phyloP scores from a whole-genome alignment of 305 asterid species.

The Fraxinus floribunda region DNA sequence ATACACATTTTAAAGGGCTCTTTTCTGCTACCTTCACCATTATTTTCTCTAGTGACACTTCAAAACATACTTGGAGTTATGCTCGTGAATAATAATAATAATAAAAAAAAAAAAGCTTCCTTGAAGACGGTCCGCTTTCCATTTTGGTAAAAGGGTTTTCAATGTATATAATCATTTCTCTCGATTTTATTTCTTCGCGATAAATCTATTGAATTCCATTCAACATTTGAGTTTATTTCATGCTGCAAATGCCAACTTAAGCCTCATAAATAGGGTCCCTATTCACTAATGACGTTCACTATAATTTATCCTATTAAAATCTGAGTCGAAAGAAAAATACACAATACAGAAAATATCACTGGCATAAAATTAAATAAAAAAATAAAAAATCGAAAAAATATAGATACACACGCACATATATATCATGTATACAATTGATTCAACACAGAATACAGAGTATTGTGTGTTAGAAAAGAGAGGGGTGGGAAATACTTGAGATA shows the following conservation, averaged over 20 bases:
- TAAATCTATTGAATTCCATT: not conserved
- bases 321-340: not conserved
- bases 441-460: constrained; percentile 1
- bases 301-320: not conserved
- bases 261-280: not conserved
- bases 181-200: not conserved
- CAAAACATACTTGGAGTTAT: not conserved
- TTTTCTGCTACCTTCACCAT: not conserved
- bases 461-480: not conserved
- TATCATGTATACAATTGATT: not conserved
- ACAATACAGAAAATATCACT: not conserved
- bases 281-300: not conserved
- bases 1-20: not conserved
- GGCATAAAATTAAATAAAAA: not conserved
- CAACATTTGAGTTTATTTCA: not conserved
- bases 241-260: not conserved
- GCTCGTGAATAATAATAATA: not conserved
- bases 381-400: not conserved
- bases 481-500: constrained; percentile 71
- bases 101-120: not conserved
- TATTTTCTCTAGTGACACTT: not conserved
- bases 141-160: not conserved
- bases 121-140: not conserved
- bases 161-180: not conserved
- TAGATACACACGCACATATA: not conserved